These are phyloP conservation scores for Ilyonectria sp. DNA, from an alignment of 2,329 filamentous ascomycete species.

Conservation along the genomic window DNA sequence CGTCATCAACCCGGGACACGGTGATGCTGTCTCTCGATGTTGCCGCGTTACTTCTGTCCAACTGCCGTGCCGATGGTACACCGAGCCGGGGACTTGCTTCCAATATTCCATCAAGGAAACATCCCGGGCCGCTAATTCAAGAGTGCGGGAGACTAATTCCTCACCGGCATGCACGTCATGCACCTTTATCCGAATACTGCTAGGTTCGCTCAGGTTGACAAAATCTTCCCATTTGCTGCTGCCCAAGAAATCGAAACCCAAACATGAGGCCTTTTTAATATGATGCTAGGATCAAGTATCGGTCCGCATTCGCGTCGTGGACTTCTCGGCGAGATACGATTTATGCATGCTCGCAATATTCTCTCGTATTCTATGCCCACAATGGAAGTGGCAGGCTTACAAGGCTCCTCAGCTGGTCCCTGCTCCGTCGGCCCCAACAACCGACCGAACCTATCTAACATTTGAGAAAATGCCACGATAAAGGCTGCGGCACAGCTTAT, in stretches of 20 bases:
- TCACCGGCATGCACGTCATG: neutral
- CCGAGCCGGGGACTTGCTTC: neutral
- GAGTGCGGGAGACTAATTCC: neutral
- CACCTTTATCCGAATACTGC: neutral
- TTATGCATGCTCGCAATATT: neutral
- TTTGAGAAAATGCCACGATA: neutral
- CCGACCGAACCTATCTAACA: slow-evolving; percentile 1
- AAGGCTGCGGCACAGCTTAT: neutral
- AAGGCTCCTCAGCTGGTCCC: neutral
- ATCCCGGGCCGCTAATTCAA: neutral
- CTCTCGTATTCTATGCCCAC: neutral
- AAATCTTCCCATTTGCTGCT: neutral
- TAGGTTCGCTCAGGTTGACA: neutral
- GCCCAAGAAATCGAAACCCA: neutral
- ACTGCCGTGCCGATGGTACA: neutral
- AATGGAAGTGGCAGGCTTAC: neutral
- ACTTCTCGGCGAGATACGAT: neutral
- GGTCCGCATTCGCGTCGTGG: neutral
- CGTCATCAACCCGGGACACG: neutral
- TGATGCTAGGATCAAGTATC: neutral
- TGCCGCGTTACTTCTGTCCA: neutral
- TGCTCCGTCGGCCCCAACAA: neutral
- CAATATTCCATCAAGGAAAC: neutral
- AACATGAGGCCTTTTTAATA: neutral
- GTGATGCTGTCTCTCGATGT: neutral